Percentiles rank a stretch among this genome's conserved stretches.
Conservation (phyloP, 352 stramenopile species). For the Phytopythium ostracodes region DNA sequence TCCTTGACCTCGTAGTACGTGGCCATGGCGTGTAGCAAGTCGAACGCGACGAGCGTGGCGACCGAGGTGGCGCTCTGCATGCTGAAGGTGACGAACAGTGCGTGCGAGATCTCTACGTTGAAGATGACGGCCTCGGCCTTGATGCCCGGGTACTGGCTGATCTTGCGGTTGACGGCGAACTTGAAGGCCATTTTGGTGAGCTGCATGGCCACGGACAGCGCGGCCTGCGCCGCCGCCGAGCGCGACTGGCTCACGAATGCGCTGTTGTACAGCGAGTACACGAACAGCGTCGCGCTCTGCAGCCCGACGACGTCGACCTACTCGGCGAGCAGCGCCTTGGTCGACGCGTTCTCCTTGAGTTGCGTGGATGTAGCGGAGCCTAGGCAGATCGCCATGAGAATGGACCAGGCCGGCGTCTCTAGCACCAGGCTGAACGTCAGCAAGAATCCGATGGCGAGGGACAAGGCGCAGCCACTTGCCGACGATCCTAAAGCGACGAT, state of each 20-base stretch:
- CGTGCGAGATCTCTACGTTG: slow-evolving; percentile 42
- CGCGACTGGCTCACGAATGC: slow-evolving; percentile 15
- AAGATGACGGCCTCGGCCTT: slow-evolving; percentile 27
- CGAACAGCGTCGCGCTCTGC: slow-evolving; percentile 16
- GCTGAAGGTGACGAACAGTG: slow-evolving; percentile 36
- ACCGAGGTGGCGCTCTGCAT: slow-evolving; percentile 37
- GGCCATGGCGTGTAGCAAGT: slow-evolving; percentile 14
- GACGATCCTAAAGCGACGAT: slow-evolving; percentile 5
- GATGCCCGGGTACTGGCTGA: slow-evolving; percentile 20
- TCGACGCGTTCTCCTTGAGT: slow-evolving; percentile 9
- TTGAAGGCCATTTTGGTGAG: slow-evolving; percentile 30
- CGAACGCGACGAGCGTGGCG: slow-evolving; percentile 19
- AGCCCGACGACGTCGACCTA: slow-evolving; percentile 12
- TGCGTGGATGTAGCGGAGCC: slow-evolving; percentile 2
- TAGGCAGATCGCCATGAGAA: slow-evolving; percentile 12
- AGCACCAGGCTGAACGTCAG: slow-evolving; percentile 31
- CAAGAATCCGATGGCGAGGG: slow-evolving; percentile 23
- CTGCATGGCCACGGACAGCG: slow-evolving; percentile 20
- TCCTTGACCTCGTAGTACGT: slow-evolving; percentile 15
- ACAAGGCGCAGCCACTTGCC: slow-evolving; percentile 10
- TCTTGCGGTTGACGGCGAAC: slow-evolving; percentile 16
- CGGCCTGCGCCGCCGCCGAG: slow-evolving; percentile 1
- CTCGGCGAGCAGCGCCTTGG: slow-evolving; percentile 10
- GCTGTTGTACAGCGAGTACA: slow-evolving; percentile 29
- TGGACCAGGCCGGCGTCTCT: slow-evolving; percentile 10